phyloP scores from a whole-genome alignment of 202 grass and related monocot species.

The Musa balbisiana region DNA sequence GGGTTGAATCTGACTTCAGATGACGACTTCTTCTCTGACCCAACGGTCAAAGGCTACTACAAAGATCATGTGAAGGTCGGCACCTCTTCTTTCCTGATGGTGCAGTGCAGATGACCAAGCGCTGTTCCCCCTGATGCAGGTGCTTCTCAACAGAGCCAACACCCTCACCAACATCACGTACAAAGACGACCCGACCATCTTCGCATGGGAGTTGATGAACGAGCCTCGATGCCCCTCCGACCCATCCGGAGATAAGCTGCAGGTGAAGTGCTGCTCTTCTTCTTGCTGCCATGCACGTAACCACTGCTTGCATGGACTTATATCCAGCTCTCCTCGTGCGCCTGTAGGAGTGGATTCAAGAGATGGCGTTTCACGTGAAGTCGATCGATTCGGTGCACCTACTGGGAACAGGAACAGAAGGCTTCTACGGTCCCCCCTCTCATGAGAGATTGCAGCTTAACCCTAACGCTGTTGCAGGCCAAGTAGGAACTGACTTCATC shows the following conservation, averaged over 20 bases:
- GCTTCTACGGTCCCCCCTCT: slow-evolving; percentile 61
- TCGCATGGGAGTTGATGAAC: slow-evolving; percentile 76
- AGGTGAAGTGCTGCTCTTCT: slow-evolving; percentile 19
- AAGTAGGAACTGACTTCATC: slow-evolving; percentile 60
- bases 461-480: slow-evolving; percentile 36
- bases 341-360: slow-evolving; percentile 49
- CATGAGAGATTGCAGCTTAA: slow-evolving; percentile 30
- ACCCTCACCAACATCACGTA: slow-evolving; percentile 49
- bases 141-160: slow-evolving; percentile 52
- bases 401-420: slow-evolving; percentile 44
- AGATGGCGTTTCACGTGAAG: slow-evolving; percentile 72
- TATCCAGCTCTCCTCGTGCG: not conserved
- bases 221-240: slow-evolving; percentile 55
- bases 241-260: slow-evolving; percentile 41
- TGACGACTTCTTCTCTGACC: slow-evolving; percentile 55
- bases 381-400: slow-evolving; percentile 52
- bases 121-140: slow-evolving; percentile 17
- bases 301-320: not conserved
- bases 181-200: slow-evolving; percentile 65
- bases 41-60: slow-evolving; percentile 48
- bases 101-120: no score
- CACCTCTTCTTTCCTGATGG: not conserved
- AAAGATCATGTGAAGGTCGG: slow-evolving; percentile 44
- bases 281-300: not conserved
- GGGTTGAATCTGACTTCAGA: slow-evolving; percentile 39